A percentile compares a stretch with the other conserved stretches of the same genome.
phyloP scores from a whole-genome alignment of 805 yeast genomes.

The Henningerozyma blattae region DNA sequence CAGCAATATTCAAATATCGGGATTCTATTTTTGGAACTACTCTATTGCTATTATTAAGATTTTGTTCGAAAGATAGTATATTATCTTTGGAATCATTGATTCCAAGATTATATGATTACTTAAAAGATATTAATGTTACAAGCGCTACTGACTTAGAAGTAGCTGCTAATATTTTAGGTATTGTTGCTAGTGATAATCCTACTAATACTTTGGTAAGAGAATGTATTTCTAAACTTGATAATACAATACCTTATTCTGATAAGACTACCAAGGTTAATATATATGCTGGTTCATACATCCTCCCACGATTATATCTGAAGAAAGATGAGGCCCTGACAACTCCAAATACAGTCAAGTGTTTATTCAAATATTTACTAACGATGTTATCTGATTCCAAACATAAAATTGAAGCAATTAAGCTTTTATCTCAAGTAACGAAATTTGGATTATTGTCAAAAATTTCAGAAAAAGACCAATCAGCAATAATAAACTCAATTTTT shows the following conservation, averaged over 20 bases:
- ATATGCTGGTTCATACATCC: slow-evolving; percentile 10
- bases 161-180: slow-evolving; percentile 36
- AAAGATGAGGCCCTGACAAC: not conserved
- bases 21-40: slow-evolving; percentile 27
- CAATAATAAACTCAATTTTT: slow-evolving; percentile 16
- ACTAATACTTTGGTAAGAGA: slow-evolving; percentile 2
- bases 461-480: slow-evolving; percentile 8
- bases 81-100: slow-evolving; percentile 7
- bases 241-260: not conserved
- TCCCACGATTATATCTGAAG: slow-evolving; percentile 12
- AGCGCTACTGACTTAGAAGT: slow-evolving; percentile 20
- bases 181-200: slow-evolving; percentile 23
- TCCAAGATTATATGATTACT: slow-evolving; percentile 15
- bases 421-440: not conserved
- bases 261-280: not conserved
- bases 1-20: slow-evolving; percentile 10
- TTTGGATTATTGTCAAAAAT: slow-evolving; percentile 23
- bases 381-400: not conserved
- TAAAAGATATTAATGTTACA: slow-evolving; percentile 9
- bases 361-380: not conserved
- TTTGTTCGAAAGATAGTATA: slow-evolving; percentile 4
- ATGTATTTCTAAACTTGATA: not conserved
- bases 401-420: not conserved
- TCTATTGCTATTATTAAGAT: slow-evolving; percentile 18
- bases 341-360: not conserved